Conservation (phyloP, 2,329 filamentous ascomycete genomes). For the Golovinomyces cichoracearum region DNA sequence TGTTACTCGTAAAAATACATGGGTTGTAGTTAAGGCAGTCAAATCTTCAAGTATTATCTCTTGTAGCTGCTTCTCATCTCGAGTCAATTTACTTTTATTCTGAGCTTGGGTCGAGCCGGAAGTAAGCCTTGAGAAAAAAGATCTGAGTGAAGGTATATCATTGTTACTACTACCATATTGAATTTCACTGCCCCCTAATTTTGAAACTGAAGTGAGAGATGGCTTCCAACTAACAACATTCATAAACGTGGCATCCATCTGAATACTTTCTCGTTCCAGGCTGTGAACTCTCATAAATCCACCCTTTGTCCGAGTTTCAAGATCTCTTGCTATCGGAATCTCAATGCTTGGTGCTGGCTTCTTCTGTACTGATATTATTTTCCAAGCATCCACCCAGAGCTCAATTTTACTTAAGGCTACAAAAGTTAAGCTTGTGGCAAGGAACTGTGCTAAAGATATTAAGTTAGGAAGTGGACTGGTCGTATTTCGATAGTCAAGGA, state of each 20-base stretch:
- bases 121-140: slow-evolving; percentile 59
- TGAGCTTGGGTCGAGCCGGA: slow-evolving; percentile 25
- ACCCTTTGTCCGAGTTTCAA: slow-evolving; percentile 62
- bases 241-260: slow-evolving; percentile 81
- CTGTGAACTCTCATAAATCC: slow-evolving; percentile 62
- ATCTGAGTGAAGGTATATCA: slow-evolving; percentile 38
- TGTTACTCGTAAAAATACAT: slow-evolving; percentile 70
- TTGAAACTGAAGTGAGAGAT: slow-evolving; percentile 19
- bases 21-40: slow-evolving; percentile 41
- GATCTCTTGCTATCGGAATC: slow-evolving; percentile 47
- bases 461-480: slow-evolving; percentile 70
- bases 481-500: slow-evolving; percentile 75
- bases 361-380: slow-evolving; percentile 54
- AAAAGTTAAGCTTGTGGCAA: slow-evolving; percentile 87
- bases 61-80: slow-evolving; percentile 36
- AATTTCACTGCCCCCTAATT: slow-evolving; percentile 9
- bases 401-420: slow-evolving; percentile 72
- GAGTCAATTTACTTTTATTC: slow-evolving; percentile 28
- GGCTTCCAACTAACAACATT: slow-evolving; percentile 65
- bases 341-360: slow-evolving; percentile 55
- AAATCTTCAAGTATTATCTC: slow-evolving; percentile 43
- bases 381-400: slow-evolving; percentile 71
- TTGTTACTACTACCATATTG: slow-evolving; percentile 22
- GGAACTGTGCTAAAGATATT: slow-evolving; percentile 66
- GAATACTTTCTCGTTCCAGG: slow-evolving; percentile 66